These are phyloP conservation scores for Herpetomonas tarakana DNA, from an alignment of 208 protist species.

Conservation along the genomic window DNA sequence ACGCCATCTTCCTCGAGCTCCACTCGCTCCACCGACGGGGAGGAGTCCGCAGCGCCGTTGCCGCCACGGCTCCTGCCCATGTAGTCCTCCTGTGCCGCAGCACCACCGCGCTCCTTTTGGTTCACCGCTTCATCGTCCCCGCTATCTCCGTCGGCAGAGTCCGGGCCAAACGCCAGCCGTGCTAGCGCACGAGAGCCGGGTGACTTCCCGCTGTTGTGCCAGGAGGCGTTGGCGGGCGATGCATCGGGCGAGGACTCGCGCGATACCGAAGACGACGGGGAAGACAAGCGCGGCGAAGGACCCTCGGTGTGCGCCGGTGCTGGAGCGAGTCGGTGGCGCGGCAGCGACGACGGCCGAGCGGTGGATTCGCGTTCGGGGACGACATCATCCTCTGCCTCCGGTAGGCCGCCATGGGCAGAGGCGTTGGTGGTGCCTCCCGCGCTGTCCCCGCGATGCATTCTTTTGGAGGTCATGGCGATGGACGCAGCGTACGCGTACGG, in stretches of 20 bases:
- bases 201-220: background rate
- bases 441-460: background rate
- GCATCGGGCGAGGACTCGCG: too few species aligned
- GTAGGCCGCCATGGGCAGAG: background rate
- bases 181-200: background rate
- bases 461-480: slow-evolving; percentile 7
- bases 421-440: too few species aligned
- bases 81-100: too few species aligned
- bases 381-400: background rate
- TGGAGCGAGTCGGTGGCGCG: background rate
- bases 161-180: background rate
- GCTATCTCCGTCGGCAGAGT: background rate
- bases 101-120: too few species aligned
- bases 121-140: too few species aligned
- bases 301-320: background rate
- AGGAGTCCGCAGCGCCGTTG: too few species aligned
- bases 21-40: too few species aligned
- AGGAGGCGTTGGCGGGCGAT: too few species aligned
- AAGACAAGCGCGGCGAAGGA: too few species aligned
- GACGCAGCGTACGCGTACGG: slow-evolving; percentile 26
- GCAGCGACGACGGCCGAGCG: slow-evolving; percentile 12
- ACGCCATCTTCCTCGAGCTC: too few species aligned
- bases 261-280: too few species aligned
- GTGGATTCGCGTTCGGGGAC: slow-evolving; percentile 6
- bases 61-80: too few species aligned